Percentiles rank a stretch among this genome's conserved stretches.
Evolutionary conservation across 805 yeast species (phyloP).

Genomic region (Yamadazyma olivae): DNA sequence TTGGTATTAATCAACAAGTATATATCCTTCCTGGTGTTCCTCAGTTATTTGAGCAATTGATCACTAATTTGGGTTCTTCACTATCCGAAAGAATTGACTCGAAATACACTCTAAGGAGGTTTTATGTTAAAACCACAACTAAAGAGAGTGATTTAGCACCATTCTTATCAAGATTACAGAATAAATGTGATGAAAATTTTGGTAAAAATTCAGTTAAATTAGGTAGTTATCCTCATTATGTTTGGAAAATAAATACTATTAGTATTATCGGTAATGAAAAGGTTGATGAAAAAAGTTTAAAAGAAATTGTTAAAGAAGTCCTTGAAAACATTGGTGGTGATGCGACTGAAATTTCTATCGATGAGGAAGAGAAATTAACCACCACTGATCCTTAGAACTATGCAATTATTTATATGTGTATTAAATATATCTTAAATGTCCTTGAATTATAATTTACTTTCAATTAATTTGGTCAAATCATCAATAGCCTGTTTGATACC

Average conservation of each 20-base stretch:
- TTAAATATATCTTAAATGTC: constrained; percentile 1
- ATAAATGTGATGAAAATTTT: constrained; percentile 23
- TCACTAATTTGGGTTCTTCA: constrained; percentile 41
- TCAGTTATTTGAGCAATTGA: constrained; percentile 56
- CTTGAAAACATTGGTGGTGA: constrained; percentile 41
- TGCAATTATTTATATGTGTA: not conserved
- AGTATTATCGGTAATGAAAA: constrained; percentile 65
- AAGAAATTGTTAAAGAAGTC: constrained; percentile 45
- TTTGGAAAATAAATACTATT: constrained; percentile 61
- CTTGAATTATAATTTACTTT: constrained; percentile 50
- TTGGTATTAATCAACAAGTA: constrained; percentile 60
- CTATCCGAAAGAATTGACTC: constrained; percentile 24
- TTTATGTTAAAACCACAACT: constrained; percentile 57
- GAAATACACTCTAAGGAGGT: constrained; percentile 31
- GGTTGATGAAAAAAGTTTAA: constrained; percentile 26
- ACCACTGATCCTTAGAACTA: constrained; percentile 17
- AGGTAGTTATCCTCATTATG: constrained; percentile 83
- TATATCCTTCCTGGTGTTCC: constrained; percentile 86
- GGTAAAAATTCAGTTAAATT: constrained; percentile 50
- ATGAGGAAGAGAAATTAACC: constrained; percentile 52
- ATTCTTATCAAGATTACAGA: constrained; percentile 52
- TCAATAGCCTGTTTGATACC: constrained; percentile 72
- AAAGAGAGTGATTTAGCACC: constrained; percentile 72
- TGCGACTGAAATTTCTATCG: constrained; percentile 56
- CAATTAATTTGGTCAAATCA: constrained; percentile 59